These are phyloP conservation scores for Wakefieldia striispora DNA, from an alignment of 768 basidiomycete species.

Conservation along the genomic window DNA sequence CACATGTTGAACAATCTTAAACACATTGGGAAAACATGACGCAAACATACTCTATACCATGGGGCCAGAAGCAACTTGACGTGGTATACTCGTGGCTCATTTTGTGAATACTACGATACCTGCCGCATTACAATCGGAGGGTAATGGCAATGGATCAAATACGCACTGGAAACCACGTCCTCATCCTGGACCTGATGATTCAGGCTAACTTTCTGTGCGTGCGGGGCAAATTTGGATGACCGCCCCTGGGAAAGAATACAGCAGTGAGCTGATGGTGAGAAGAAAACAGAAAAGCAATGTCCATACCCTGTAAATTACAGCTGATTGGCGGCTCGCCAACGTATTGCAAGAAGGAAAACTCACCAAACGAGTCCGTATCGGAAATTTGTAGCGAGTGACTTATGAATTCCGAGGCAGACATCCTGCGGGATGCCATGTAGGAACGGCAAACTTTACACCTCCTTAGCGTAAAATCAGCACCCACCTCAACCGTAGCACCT, in stretches of 20 bases:
- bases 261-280: neutral
- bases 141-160: neutral
- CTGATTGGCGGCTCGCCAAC: conserved; percentile 1
- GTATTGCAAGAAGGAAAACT: conserved; percentile 23
- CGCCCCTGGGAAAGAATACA: conserved; percentile 57
- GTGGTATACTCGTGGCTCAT: conserved; percentile 5
- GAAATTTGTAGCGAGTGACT: conserved; percentile 87
- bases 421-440: conserved; percentile 40
- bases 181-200: conserved; percentile 82
- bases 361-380: conserved; percentile 93
- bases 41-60: neutral
- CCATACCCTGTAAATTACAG: conserved; percentile 26
- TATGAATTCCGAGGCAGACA: conserved; percentile 91
- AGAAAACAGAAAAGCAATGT: neutral
- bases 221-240: conserved; percentile 90
- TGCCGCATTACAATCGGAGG: neutral
- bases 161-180: conserved; percentile 86
- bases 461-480: neutral
- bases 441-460: neutral
- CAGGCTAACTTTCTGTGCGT: conserved; percentile 92
- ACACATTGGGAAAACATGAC: too few species aligned
- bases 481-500: conserved; percentile 90
- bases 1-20: too few species aligned
- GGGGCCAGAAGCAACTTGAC: neutral
- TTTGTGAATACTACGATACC: conserved; percentile 30